Conservation (phyloP, 257 asterid species). For the Rehmannia glutinosa region DNA sequence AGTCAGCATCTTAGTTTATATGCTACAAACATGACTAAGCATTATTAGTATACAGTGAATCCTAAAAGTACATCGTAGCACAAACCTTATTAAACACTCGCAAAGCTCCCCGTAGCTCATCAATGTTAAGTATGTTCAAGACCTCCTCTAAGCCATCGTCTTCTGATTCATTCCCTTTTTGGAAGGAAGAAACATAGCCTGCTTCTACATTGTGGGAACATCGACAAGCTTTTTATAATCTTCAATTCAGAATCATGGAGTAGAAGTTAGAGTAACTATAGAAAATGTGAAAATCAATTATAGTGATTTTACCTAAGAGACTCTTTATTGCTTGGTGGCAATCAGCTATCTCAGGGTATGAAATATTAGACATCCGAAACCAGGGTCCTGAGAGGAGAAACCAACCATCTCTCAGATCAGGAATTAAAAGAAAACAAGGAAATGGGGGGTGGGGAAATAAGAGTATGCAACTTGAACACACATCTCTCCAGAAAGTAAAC, state of each 20-base stretch:
- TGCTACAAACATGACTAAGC: constrained; percentile 7
- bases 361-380: constrained; percentile 76
- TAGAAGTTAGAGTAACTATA: not conserved
- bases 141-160: constrained; percentile 50
- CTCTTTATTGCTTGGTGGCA: constrained; percentile 55
- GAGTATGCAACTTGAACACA: not conserved
- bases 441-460: not conserved
- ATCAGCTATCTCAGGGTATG: constrained; percentile 78
- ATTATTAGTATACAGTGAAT: not conserved
- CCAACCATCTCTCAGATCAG: constrained; percentile 10
- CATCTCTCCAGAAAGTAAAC: not conserved
- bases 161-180: constrained; percentile 38
- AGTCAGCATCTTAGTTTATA: not conserved
- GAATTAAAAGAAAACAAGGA: too few species aligned
- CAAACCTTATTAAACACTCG: constrained; percentile 55
- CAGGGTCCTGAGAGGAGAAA: constrained; percentile 70
- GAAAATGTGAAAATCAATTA: constrained; percentile 4
- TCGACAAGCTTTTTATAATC: constrained; percentile 6
- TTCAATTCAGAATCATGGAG: constrained; percentile 2
- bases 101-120: constrained; percentile 71
- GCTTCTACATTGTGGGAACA: constrained; percentile 40
- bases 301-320: constrained; percentile 54
- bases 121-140: constrained; percentile 54
- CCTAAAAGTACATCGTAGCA: not conserved
- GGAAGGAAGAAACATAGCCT: constrained; percentile 56